phyloP scores from a whole-genome alignment of 331 rosid species.

The Malus hybrid region DNA sequence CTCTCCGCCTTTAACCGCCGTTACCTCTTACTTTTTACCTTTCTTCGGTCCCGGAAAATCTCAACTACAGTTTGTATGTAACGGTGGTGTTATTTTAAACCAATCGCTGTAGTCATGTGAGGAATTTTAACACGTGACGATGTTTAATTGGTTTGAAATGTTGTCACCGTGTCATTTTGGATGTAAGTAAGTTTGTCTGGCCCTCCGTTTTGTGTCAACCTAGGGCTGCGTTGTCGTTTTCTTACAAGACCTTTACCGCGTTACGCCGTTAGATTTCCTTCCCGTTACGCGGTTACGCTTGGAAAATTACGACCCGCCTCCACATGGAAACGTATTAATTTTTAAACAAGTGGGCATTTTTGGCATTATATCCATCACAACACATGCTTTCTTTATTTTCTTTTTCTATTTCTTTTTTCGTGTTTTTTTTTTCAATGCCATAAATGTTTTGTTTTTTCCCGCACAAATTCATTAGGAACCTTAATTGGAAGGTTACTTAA shows the following conservation, averaged over 20 bases:
- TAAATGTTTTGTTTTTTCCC: background rate
- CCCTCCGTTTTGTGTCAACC: background rate
- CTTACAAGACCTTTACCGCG: background rate
- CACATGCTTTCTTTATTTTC: background rate
- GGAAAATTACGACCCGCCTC: background rate
- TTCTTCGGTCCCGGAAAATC: background rate
- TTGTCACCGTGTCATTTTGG: too few species aligned
- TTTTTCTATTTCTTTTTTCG: background rate
- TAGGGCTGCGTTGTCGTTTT: background rate
- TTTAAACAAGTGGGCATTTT: background rate
- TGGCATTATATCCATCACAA: background rate
- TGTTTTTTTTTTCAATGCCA: background rate
- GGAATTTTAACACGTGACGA: fast-evolving
- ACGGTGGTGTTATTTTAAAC: background rate
- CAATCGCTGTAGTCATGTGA: fast-evolving
- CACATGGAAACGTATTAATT: background rate
- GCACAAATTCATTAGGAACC: too few species aligned
- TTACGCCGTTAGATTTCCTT: background rate
- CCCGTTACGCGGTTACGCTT: background rate
- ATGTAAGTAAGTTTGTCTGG: background rate
- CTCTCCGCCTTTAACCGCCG: slow-evolving; percentile 31
- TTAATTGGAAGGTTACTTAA: too few species aligned
- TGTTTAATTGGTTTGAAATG: background rate
- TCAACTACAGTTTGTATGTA: too few species aligned
- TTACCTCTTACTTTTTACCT: background rate